Evolutionary conservation across 495 filamentous ascomycete species (phyloP).

Genomic region (Cenococcum geophilum): DNA sequence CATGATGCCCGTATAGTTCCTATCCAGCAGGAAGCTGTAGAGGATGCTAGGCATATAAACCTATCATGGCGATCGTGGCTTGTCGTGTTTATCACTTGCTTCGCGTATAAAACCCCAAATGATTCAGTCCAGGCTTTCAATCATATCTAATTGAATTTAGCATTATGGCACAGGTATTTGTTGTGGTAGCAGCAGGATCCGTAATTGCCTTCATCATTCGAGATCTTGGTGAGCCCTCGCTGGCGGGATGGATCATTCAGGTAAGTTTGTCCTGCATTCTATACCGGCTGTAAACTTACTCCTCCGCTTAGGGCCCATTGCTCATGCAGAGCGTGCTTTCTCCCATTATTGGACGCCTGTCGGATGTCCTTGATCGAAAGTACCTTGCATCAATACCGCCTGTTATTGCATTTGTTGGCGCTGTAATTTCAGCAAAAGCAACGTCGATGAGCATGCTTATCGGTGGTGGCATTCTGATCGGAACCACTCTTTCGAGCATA

Average conservation of each 20-base stretch:
- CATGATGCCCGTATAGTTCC: slow-evolving; percentile 13
- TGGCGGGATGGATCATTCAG: slow-evolving; percentile 52
- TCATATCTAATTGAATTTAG: slow-evolving; percentile 4
- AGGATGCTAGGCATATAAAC: slow-evolving; percentile 28
- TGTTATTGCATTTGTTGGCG: slow-evolving; percentile 48
- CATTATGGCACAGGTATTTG: slow-evolving; percentile 43
- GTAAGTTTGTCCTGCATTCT: neutral
- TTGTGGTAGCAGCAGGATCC: slow-evolving; percentile 50
- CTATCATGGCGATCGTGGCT: slow-evolving; percentile 35
- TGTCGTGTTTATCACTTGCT: slow-evolving; percentile 35
- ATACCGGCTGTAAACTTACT: slow-evolving; percentile 20
- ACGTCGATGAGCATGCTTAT: slow-evolving; percentile 50
- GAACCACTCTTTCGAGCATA: slow-evolving; percentile 48
- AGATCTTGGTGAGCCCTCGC: slow-evolving; percentile 46
- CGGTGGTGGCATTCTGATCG: slow-evolving; percentile 51
- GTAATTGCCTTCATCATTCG: slow-evolving; percentile 52
- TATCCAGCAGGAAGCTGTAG: slow-evolving; percentile 15
- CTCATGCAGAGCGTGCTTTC: slow-evolving; percentile 47
- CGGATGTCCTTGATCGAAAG: slow-evolving; percentile 50
- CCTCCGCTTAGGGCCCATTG: slow-evolving; percentile 38
- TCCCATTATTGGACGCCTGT: slow-evolving; percentile 49
- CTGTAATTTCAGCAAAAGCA: slow-evolving; percentile 50
- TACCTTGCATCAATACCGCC: slow-evolving; percentile 47
- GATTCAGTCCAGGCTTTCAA: neutral
- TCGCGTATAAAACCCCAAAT: slow-evolving; percentile 9